Conservation (phyloP, 2,329 filamentous ascomycete genomes). For the Bipolaris victoriae region DNA sequence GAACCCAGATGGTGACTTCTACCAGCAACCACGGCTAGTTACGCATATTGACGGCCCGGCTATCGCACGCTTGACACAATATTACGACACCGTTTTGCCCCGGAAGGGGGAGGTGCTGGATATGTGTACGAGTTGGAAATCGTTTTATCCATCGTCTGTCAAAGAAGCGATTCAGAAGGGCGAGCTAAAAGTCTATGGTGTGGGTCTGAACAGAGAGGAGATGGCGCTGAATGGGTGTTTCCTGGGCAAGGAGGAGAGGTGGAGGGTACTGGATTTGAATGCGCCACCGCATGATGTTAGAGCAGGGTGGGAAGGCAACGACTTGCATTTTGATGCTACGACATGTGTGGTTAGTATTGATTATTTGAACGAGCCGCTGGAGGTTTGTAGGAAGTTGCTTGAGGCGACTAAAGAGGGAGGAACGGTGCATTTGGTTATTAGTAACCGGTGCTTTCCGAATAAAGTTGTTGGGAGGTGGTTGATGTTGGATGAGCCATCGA, state of each 20-base stretch:
- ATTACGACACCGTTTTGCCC: conserved; percentile 56
- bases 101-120: conserved; percentile 54
- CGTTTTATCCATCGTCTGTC: conserved; percentile 51
- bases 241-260: conserved; percentile 31
- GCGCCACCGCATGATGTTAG: conserved; percentile 39
- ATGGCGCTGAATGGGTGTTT: conserved; percentile 50
- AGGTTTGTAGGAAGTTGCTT: conserved; percentile 53
- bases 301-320: conserved; percentile 13
- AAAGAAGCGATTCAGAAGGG: conserved; percentile 40
- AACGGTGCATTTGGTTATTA: conserved; percentile 58
- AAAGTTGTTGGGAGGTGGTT: conserved; percentile 60
- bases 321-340: conserved; percentile 50
- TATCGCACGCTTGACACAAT: conserved; percentile 52
- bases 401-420: conserved; percentile 52
- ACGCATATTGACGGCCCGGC: conserved; percentile 62
- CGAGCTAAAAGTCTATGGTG: conserved; percentile 52
- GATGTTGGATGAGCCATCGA: conserved; percentile 52
- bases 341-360: conserved; percentile 61
- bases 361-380: conserved; percentile 57
- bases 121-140: conserved; percentile 59
- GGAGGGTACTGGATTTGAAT: conserved; percentile 54
- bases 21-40: conserved; percentile 56
- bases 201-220: conserved; percentile 58
- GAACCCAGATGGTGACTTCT: conserved; percentile 47
- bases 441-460: conserved; percentile 61